These are phyloP conservation scores for Trametes elegans DNA, from an alignment of 768 basidiomycete species.

Conservation along the genomic window DNA sequence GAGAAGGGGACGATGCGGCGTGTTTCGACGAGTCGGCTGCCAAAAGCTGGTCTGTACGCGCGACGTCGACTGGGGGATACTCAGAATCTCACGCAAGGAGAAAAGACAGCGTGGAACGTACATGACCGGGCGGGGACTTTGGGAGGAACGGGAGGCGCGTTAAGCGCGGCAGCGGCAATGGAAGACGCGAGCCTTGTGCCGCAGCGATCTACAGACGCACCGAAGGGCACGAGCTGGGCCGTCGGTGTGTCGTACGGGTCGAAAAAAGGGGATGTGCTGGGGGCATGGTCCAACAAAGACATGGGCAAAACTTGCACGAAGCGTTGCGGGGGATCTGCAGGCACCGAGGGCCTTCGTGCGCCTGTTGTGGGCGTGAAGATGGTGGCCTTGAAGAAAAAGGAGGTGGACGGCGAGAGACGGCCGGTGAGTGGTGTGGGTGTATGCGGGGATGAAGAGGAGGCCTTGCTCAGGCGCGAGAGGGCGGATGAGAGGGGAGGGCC, in stretches of 20 bases:
- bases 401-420: background rate
- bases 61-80: background rate
- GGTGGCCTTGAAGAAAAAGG: background rate
- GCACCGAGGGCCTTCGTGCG: constrained; percentile 9
- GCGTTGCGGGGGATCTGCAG: constrained; percentile 14
- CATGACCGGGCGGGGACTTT: background rate
- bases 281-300: background rate
- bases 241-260: background rate
- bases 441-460: background rate
- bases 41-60: background rate
- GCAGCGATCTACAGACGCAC: background rate
- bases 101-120: background rate
- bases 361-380: background rate
- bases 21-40: background rate
- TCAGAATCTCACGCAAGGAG: too few species aligned
- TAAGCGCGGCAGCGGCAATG: background rate
- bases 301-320: constrained; percentile 7
- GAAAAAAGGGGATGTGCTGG: background rate
- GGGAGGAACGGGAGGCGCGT: background rate
- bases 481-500: constrained; percentile 9
- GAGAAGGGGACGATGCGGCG: background rate
- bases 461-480: background rate
- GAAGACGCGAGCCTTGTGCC: background rate
- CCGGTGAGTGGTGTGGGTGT: background rate
- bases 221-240: background rate